Percentiles rank a stretch among this genome's conserved stretches.
Conservation (phyloP, 495 filamentous ascomycete species). For the Penicillium cinerascens region DNA sequence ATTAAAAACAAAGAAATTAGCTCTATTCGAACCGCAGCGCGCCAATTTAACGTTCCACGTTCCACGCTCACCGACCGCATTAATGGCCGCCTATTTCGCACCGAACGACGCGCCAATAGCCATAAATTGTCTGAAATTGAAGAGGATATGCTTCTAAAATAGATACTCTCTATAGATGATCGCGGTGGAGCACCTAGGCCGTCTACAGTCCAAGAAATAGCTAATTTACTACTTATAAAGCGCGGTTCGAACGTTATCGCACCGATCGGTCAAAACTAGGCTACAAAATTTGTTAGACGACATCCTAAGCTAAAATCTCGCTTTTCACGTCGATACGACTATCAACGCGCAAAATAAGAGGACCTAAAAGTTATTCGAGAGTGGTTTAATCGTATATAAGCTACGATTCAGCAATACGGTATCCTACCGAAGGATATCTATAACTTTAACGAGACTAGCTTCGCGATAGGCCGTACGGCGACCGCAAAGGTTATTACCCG, state of each 20-base stretch:
- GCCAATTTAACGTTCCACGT: neutral
- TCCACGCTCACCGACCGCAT: neutral
- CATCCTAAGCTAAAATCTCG: neutral
- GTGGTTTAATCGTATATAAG: neutral
- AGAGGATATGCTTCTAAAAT: neutral
- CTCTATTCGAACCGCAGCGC: neutral
- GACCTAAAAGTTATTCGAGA: neutral
- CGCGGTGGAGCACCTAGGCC: constrained; percentile 6
- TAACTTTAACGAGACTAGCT: neutral
- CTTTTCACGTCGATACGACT: constrained; percentile 1
- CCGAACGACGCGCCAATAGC: no score
- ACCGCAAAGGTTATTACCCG: neutral
- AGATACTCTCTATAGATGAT: neutral
- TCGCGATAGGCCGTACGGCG: neutral
- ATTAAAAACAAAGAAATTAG: constrained; percentile 1
- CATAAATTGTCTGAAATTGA: constrained; percentile 3
- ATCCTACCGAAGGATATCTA: neutral
- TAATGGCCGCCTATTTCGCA: neutral
- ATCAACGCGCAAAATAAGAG: neutral
- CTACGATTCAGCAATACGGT: neutral
- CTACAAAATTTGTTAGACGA: neutral
- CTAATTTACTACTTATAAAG: constrained; percentile 1
- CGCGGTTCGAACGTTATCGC: neutral
- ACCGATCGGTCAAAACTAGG: constrained; percentile 2
- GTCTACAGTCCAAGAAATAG: constrained; percentile 1